Evolutionary conservation across 1,284 basidiomycete genomes (phyloP), one percentile per base, ranked within the genome.

Genomic region (Chalciporus piperatoides): DNA sequence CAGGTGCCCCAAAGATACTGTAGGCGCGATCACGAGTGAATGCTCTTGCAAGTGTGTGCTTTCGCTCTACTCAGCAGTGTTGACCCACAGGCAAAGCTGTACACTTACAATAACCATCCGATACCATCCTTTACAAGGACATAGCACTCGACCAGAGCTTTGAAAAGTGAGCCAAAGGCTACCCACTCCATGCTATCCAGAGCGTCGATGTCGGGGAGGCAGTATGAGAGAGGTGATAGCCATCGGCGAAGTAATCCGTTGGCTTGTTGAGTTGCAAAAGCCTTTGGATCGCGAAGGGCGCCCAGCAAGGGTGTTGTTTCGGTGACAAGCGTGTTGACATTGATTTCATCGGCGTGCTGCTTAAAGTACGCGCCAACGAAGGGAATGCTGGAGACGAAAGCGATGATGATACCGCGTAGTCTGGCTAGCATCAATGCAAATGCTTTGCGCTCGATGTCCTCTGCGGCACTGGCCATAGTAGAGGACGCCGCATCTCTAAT

Each of bases 221-320:
- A 30, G 36, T 8, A 51, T 24, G 51, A 24, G 32, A 66, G 10
- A 19, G 53, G 58, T 25, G 58, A 54, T 17, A 59, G n/a, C n/a
- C 57, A 8, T 35, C 53, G 58, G 19, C n/a, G 48, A 50, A 66
- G 30, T 0, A 59, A 17, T 21, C 51, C 62, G 27, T 61, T 47
- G 4, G 52, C 53, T 17, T 49, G 53, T 44, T 53, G 21, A 2
- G 56, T 56, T 10, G 56, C 64, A 27, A 64, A 62, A 38, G 46
- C 53, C 46, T 55, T 57, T 24, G 58, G 58, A 30, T 66, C 58
- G 15, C 41, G 60, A 49, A 66, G 17, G 12, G 47, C 52, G n/a
- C 50, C 64, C 0, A 66, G 42, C 15, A 62, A 46, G 27, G 63
- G 61, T 11, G 63, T 64, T 28, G 62, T 59, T 40, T 66, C 62